A percentile compares a stretch with the other conserved stretches of the same genome.
These are phyloP conservation scores for Diplodia corticola DNA, from an alignment of 2,329 filamentous ascomycete genomes.

Conservation along the genomic window DNA sequence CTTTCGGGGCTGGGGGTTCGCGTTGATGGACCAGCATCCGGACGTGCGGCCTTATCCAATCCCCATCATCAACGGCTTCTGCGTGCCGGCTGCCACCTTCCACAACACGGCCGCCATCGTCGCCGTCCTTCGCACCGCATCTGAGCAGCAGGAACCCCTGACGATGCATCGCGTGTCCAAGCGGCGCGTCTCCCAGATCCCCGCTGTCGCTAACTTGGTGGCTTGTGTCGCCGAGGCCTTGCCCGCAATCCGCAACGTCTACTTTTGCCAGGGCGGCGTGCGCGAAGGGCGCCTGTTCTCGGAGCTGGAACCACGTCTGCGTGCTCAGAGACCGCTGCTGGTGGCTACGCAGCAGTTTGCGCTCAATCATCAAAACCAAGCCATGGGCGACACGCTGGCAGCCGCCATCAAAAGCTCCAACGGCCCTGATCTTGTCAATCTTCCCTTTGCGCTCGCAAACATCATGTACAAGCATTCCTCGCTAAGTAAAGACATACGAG, in stretches of 20 bases:
- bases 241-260: constrained; percentile 67
- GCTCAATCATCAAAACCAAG: constrained; percentile 41
- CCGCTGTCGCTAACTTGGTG: constrained; percentile 80
- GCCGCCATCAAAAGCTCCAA: neutral
- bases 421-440: constrained; percentile 26
- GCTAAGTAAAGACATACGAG: constrained; percentile 42
- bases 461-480: constrained; percentile 57
- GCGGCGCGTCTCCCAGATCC: constrained; percentile 76
- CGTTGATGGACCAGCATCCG: constrained; percentile 76
- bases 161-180: constrained; percentile 67
- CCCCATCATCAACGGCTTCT: constrained; percentile 77
- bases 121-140: constrained; percentile 60
- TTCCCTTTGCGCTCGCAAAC: constrained; percentile 57
- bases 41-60: constrained; percentile 78
- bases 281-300: constrained; percentile 80
- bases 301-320: constrained; percentile 60
- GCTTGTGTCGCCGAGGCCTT: constrained; percentile 69
- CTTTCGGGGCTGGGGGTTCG: constrained; percentile 86
- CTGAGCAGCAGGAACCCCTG: constrained; percentile 39
- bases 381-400: neutral
- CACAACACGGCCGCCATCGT: constrained; percentile 35
- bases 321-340: constrained; percentile 66
- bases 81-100: constrained; percentile 46
- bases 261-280: constrained; percentile 86
- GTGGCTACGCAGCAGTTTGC: constrained; percentile 52